Percentiles rank a stretch among this genome's conserved stretches.
Evolutionary conservation across 176 grass and related monocot genomes (phyloP).

Genomic region (Puya raimondii): DNA sequence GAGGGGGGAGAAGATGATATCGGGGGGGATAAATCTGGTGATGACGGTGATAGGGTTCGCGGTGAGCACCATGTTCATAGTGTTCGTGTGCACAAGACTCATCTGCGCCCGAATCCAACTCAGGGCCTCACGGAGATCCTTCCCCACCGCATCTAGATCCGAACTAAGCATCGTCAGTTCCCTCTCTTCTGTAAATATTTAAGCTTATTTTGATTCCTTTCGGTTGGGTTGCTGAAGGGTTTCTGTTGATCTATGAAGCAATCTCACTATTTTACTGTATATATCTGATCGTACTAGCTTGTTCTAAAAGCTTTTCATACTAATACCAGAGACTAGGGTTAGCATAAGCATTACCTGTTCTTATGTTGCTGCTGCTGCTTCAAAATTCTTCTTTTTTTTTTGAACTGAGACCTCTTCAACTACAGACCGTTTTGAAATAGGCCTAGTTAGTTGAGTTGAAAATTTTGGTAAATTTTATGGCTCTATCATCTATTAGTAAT

Average conservation of each 20-base stretch:
- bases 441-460: no score
- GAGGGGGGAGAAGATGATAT: slow-evolving; percentile 17
- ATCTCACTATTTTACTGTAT: neutral
- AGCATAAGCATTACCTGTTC: no score
- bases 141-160: slow-evolving; percentile 15
- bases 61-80: slow-evolving; percentile 76
- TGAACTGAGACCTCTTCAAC: no score
- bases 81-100: slow-evolving; percentile 77
- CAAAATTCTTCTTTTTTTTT: no score
- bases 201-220: neutral
- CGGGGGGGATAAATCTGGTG: slow-evolving; percentile 41
- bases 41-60: slow-evolving; percentile 81
- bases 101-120: slow-evolving; percentile 70
- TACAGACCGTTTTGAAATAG: no score
- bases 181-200: neutral
- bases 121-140: slow-evolving; percentile 11
- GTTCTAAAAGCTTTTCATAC: no score
- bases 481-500: no score
- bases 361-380: no score
- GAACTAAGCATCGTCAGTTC: slow-evolving; percentile 19
- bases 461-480: no score
- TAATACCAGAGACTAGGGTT: no score
- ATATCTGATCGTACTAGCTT: no score
- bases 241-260: neutral
- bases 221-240: no score